Conservation (phyloP, 1,284 basidiomycete species). For the Volvariella volvacea region DNA sequence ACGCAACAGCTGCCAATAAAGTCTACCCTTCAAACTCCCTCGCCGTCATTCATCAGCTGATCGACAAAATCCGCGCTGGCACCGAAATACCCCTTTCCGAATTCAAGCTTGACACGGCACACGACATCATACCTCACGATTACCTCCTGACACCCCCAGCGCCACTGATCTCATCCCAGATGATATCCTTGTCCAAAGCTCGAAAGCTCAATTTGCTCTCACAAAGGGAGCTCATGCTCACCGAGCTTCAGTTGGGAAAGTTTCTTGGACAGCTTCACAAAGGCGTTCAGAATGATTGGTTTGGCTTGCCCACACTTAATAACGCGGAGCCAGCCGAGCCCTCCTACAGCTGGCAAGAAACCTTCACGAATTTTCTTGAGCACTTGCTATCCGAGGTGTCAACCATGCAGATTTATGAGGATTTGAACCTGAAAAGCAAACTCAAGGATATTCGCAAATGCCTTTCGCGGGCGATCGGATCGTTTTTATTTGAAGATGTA, state of each 20-base stretch:
- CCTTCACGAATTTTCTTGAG: conserved; percentile 55
- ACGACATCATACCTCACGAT: conserved; percentile 28
- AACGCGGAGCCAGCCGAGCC: conserved; percentile 19
- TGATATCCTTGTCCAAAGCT: conserved; percentile 31
- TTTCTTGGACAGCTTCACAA: conserved; percentile 55
- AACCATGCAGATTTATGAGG: background rate
- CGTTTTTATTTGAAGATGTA: conserved; percentile 68
- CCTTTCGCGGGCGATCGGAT: conserved; percentile 63
- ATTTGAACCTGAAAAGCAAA: conserved; percentile 18
- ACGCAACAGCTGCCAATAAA: conserved; percentile 6
- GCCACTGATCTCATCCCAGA: conserved; percentile 22
- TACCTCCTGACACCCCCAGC: conserved; percentile 33
- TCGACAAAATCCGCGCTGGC: conserved; percentile 24
- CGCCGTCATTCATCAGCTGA: conserved; percentile 23
- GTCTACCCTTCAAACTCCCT: conserved; percentile 26
- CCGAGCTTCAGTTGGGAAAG: conserved; percentile 53
- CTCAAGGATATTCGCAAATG: conserved; percentile 39
- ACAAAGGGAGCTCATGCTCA: conserved; percentile 30
- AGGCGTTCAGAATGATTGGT: conserved; percentile 65
- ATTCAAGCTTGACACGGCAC: conserved; percentile 31
- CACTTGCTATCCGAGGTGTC: conserved; percentile 31
- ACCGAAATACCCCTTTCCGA: conserved; percentile 34
- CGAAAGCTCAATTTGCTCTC: conserved; percentile 34
- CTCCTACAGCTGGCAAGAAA: conserved; percentile 67
- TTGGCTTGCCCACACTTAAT: conserved; percentile 37